Conservation (phyloP, 2,329 filamentous ascomycete species). For the Colletotrichum abscissum region DNA sequence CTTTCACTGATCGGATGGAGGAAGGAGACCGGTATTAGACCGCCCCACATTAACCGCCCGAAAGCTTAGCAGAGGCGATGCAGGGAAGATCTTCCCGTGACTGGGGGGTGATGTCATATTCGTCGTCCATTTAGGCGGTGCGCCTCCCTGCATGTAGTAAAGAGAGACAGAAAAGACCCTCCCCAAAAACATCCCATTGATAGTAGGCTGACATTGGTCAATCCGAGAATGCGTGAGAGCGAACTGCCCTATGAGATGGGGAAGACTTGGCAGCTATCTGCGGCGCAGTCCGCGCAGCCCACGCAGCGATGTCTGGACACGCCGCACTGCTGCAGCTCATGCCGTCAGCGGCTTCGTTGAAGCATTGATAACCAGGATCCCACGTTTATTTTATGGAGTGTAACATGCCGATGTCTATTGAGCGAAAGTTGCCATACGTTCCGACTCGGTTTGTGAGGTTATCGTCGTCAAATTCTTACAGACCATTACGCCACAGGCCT, state of each 20-base stretch:
- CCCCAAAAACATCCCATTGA: neutral
- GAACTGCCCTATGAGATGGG: neutral
- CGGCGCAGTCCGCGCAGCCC: neutral
- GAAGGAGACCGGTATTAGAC: neutral
- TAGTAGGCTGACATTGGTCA: neutral
- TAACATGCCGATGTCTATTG: neutral
- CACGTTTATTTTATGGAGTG: neutral
- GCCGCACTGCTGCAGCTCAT: neutral
- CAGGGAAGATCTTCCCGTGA: neutral
- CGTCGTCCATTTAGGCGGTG: neutral
- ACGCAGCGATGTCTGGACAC: neutral
- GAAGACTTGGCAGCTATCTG: neutral
- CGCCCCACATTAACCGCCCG: neutral
- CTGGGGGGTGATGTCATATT: neutral
- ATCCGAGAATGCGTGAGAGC: neutral
- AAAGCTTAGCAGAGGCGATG: neutral
- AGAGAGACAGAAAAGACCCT: neutral
- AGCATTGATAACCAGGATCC: neutral
- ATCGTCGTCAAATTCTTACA: neutral
- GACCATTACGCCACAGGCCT: neutral
- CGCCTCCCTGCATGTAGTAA: neutral
- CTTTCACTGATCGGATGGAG: neutral
- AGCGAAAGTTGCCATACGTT: neutral
- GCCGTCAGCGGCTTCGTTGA: neutral
- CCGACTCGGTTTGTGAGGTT: neutral